These are phyloP conservation scores for Alternaria sp. DNA, from an alignment of 2,329 filamentous ascomycete genomes.

Conservation along the genomic window DNA sequence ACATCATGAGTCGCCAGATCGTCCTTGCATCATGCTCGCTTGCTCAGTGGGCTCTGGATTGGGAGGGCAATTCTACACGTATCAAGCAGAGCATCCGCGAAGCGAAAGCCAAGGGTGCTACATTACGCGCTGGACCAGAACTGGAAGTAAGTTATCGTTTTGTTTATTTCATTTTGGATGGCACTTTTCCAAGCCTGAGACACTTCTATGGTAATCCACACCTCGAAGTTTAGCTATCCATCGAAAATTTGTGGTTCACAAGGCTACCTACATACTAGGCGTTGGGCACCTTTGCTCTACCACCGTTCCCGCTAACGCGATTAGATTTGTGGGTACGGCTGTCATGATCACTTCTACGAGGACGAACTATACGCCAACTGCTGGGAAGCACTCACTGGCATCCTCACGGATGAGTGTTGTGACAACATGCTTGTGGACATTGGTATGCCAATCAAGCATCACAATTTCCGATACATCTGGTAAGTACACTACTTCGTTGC, in stretches of 20 bases:
- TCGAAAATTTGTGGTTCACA: neutral
- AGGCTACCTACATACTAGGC: neutral
- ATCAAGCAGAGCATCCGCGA: neutral
- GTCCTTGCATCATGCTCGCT: neutral
- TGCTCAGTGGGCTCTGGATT: neutral
- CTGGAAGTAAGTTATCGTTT: constrained; percentile 50
- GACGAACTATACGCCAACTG: constrained; percentile 28
- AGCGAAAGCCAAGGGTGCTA: constrained; percentile 46
- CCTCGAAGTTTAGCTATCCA: neutral
- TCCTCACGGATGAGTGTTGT: constrained; percentile 66
- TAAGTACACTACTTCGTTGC: accelerated
- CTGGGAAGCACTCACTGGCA: constrained; percentile 66
- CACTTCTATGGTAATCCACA: neutral
- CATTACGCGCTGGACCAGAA: constrained; percentile 44
- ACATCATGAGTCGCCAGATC: neutral
- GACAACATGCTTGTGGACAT: constrained; percentile 61
- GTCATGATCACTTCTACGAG: constrained; percentile 63
- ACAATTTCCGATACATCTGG: constrained; percentile 64
- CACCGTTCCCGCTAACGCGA: neutral
- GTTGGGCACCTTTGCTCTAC: constrained; percentile 43
- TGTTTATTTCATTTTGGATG: neutral
- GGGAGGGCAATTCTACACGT: neutral
- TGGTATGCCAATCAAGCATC: constrained; percentile 60
- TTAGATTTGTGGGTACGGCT: neutral
- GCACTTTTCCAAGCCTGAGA: neutral